A percentile compares a stretch with the other conserved stretches of the same genome.
phyloP scores from a whole-genome alignment of 179 eudicot genomes.

The Vitellaria paradoxa region DNA sequence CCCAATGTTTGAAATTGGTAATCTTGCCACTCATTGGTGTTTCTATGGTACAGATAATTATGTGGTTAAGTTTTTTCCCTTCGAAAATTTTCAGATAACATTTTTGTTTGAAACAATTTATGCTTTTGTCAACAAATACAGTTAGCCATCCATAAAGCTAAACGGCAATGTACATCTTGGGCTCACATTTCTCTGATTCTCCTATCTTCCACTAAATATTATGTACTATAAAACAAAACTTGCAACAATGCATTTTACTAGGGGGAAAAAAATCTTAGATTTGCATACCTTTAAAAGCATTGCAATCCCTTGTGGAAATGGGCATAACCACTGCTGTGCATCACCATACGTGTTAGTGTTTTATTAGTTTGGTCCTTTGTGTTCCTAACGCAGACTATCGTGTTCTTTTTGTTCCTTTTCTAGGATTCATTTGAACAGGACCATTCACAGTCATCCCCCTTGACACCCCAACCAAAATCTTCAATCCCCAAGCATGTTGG shows the following conservation, averaged over 20 bases:
- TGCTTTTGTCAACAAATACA: not conserved
- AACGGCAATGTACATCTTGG: not conserved
- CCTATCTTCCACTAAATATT: not conserved
- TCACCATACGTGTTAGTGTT: not conserved
- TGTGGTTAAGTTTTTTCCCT: not conserved
- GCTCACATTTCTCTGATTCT: not conserved
- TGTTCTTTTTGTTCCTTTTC: not conserved
- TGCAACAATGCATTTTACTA: not conserved
- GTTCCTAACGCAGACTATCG: not conserved
- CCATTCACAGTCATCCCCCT: slow-evolving; percentile 18
- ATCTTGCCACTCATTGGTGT: not conserved
- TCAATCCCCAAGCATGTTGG: slow-evolving; percentile 13
- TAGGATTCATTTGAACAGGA: slow-evolving; percentile 25
- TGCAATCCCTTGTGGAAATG: not conserved
- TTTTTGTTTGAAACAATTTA: not conserved
- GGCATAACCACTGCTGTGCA: not conserved
- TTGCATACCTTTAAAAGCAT: not conserved
- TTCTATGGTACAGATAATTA: not conserved
- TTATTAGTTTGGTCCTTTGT: not conserved
- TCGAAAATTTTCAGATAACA: not conserved
- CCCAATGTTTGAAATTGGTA: slow-evolving; percentile 17
- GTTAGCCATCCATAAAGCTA: not conserved
- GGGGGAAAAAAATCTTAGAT: not conserved
- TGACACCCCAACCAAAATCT: slow-evolving; percentile 19
- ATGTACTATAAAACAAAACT: not conserved